Conservation (phyloP, 2,329 filamentous ascomycete genomes). For the Penicillium polonicum region DNA sequence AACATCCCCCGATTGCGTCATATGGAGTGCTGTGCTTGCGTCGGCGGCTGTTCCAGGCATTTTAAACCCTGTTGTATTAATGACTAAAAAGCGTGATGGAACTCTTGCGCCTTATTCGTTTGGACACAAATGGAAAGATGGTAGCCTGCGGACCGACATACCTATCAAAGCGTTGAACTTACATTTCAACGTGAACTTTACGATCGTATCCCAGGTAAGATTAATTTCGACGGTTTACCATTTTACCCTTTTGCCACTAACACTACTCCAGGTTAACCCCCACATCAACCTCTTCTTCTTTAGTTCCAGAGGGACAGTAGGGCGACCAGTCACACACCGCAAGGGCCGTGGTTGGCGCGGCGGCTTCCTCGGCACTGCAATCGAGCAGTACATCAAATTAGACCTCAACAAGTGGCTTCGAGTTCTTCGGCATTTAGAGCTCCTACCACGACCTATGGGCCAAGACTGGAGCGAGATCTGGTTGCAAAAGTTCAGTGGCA, state of each 20-base stretch:
- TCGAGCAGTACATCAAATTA: slow-evolving; percentile 93
- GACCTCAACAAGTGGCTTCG: slow-evolving; percentile 98
- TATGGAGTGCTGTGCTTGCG: slow-evolving; percentile 94
- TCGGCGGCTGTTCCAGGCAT: slow-evolving; percentile 96
- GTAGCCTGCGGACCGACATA: slow-evolving; percentile 89
- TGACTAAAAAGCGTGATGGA: slow-evolving; percentile 78
- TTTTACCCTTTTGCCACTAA: slow-evolving; percentile 39
- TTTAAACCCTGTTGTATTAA: slow-evolving; percentile 88
- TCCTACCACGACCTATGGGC: slow-evolving; percentile 83
- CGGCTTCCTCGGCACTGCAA: slow-evolving; percentile 86
- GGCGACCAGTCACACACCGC: slow-evolving; percentile 89
- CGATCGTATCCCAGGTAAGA: slow-evolving; percentile 67
- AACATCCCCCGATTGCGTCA: slow-evolving; percentile 92
- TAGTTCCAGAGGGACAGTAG: slow-evolving; percentile 85
- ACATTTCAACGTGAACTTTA: slow-evolving; percentile 98
- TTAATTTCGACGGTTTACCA: not conserved
- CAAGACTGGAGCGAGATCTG: slow-evolving; percentile 98
- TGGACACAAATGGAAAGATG: slow-evolving; percentile 99
- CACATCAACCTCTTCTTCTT: slow-evolving; percentile 99
- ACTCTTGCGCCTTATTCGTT: slow-evolving; percentile 87
- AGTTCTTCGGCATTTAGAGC: slow-evolving; percentile 85
- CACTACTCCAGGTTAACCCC: slow-evolving; percentile 73
- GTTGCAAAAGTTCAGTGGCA: slow-evolving; percentile 92
- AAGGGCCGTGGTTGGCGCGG: slow-evolving; percentile 93
- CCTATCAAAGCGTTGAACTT: slow-evolving; percentile 90